Evolutionary conservation across 352 stramenopile genomes (phyloP).

Genomic region (Pythium plurisporium): DNA sequence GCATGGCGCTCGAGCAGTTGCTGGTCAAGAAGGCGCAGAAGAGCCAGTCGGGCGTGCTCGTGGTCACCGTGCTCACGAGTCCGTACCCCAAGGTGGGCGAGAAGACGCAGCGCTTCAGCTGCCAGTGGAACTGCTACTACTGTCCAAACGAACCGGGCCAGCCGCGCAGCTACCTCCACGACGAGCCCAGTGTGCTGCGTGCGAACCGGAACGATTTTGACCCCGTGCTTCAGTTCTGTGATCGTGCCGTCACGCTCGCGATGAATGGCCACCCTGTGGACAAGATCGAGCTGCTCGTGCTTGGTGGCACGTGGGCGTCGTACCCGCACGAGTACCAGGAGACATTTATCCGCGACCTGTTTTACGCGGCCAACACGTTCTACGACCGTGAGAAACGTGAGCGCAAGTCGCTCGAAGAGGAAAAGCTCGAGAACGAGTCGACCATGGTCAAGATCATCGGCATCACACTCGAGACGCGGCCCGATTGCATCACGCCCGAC

Average conservation of each 20-base stretch:
- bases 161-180: constrained; percentile 90
- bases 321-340: constrained; percentile 91
- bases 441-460: constrained; percentile 87
- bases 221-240: constrained; percentile 89
- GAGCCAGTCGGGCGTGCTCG: constrained; percentile 87
- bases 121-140: constrained; percentile 95
- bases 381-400: constrained; percentile 69
- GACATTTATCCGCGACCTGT: constrained; percentile 88
- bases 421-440: constrained; percentile 87
- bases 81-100: constrained; percentile 78
- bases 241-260: constrained; percentile 85
- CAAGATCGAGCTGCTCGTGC: constrained; percentile 91
- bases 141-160: constrained; percentile 91
- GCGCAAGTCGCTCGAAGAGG: constrained; percentile 72
- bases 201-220: constrained; percentile 92
- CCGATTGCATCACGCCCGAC: constrained; percentile 88
- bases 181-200: constrained; percentile 89
- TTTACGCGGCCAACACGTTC: constrained; percentile 92
- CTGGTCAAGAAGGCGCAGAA: constrained; percentile 89
- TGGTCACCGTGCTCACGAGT: constrained; percentile 91
- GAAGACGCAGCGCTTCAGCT: constrained; percentile 87
- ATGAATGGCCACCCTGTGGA: constrained; percentile 92
- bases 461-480: constrained; percentile 87
- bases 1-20: constrained; percentile 64
- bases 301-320: constrained; percentile 91